Conservation (phyloP, 148 eudicot genomes). For the Rhododendron ovatum region DNA sequence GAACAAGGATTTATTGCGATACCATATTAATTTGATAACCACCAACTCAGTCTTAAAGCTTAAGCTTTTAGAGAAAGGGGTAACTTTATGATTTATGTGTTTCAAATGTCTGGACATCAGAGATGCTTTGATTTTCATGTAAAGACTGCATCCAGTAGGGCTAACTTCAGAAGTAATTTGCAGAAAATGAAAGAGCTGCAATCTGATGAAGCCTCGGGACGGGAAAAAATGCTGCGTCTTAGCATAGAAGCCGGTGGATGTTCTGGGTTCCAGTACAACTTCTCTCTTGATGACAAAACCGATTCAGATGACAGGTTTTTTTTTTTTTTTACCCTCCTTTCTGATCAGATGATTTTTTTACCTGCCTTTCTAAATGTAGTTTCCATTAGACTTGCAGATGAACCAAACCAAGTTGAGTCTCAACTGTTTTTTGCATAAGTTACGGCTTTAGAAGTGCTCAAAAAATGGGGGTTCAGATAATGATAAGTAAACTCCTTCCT, state of each 20-base stretch:
- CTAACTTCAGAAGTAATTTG: constrained; percentile 13
- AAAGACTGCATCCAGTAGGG: background rate
- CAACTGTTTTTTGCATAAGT: background rate
- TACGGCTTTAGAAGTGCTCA: background rate
- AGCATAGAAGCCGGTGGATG: constrained; percentile 99
- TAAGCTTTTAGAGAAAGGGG: background rate
- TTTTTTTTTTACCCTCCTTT: background rate
- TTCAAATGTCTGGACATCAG: background rate
- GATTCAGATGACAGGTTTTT: constrained; percentile 72
- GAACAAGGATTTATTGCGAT: background rate
- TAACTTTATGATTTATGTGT: background rate
- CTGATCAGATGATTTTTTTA: background rate
- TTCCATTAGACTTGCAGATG: background rate
- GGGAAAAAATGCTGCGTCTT: constrained; percentile 70
- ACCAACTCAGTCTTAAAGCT: background rate
- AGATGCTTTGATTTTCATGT: background rate
- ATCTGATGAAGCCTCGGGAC: constrained; percentile 43
- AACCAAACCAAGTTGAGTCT: background rate
- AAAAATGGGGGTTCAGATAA: background rate
- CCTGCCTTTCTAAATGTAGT: background rate
- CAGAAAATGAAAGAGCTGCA: constrained; percentile 93
- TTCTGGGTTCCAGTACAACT: constrained; percentile 94
- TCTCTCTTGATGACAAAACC: constrained; percentile 67
- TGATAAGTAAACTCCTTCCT: background rate
- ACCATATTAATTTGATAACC: background rate